Evolutionary conservation across 1,284 basidiomycete genomes (phyloP).

Genomic region (Trametes versicolor): DNA sequence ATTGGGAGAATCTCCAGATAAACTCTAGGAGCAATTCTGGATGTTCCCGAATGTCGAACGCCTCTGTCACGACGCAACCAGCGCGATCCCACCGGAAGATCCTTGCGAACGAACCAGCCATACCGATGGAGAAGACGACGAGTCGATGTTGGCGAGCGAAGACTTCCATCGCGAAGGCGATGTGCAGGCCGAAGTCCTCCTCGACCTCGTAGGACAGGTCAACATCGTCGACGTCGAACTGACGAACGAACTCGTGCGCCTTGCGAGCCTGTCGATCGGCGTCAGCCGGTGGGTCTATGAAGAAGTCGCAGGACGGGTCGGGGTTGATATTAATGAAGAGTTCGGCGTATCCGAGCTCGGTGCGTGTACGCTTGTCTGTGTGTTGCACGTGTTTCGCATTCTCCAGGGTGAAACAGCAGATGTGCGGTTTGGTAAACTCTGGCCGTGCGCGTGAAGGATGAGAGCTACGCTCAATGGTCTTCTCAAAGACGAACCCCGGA

Average conservation of each 20-base stretch:
- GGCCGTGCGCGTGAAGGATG: neutral
- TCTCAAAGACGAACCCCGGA: constrained; percentile 13
- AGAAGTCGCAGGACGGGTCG: constrained; percentile 13
- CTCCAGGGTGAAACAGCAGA: constrained; percentile 17
- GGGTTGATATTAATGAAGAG: constrained; percentile 21
- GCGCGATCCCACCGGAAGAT: constrained; percentile 26
- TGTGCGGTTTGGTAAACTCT: constrained; percentile 13
- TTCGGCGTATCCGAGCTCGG: constrained; percentile 21
- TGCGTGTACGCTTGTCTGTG: neutral
- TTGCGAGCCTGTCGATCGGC: neutral
- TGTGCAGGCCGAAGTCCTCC: constrained; percentile 12
- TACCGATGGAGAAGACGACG: constrained; percentile 15
- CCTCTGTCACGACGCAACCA: constrained; percentile 19
- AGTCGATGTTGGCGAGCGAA: constrained; percentile 18
- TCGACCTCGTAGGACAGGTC: too few relatives aligned
- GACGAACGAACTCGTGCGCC: constrained; percentile 1
- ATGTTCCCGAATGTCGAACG: constrained; percentile 22
- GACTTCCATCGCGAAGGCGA: constrained; percentile 18
- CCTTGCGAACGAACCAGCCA: constrained; percentile 9
- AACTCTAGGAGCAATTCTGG: constrained; percentile 10
- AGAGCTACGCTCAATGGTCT: neutral
- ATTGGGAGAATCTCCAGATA: constrained; percentile 15
- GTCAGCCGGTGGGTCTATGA: constrained; percentile 10
- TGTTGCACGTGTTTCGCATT: constrained; percentile 1
- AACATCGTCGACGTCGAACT: neutral